phyloP scores from a whole-genome alignment of 2,329 filamentous ascomycete species.

The Trichophyton verrucosum region DNA sequence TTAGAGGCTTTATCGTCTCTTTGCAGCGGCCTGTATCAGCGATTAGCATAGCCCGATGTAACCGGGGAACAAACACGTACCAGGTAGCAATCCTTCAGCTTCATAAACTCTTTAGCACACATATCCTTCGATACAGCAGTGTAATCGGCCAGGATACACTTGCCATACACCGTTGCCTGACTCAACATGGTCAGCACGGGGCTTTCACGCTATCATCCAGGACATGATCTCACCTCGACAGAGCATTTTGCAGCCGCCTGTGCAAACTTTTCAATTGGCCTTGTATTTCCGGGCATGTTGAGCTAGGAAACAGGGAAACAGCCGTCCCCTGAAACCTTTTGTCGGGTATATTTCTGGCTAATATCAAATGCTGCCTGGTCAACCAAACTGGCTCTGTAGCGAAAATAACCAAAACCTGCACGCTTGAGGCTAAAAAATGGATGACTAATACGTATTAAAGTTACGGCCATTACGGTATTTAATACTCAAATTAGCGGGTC shows the following conservation, averaged over 20 bases:
- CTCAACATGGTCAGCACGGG: constrained; percentile 9
- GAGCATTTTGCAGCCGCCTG: constrained; percentile 54
- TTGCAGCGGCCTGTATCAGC: constrained; percentile 38
- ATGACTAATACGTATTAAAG: neutral
- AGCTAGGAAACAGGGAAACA: neutral
- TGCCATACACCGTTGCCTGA: constrained; percentile 75
- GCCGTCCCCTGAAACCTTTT: neutral
- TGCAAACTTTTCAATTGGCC: constrained; percentile 58
- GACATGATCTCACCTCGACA: constrained; percentile 42
- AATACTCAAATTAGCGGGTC: neutral
- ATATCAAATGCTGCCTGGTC: neutral
- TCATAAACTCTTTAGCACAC: constrained; percentile 73
- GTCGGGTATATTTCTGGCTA: neutral
- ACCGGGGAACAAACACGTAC: constrained; percentile 38
- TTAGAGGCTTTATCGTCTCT: constrained; percentile 30
- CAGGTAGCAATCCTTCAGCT: constrained; percentile 74
- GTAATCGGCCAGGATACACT: constrained; percentile 83
- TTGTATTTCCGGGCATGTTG: constrained; percentile 39
- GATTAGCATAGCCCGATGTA: neutral
- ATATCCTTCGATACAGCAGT: constrained; percentile 84
- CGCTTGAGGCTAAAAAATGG: neutral
- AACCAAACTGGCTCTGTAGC: neutral
- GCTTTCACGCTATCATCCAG: neutral
- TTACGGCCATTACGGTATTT: neutral
- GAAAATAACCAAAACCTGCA: neutral